phyloP scores from a whole-genome alignment of 2,329 filamentous ascomycete species.

The Penicillium verrucosum region DNA sequence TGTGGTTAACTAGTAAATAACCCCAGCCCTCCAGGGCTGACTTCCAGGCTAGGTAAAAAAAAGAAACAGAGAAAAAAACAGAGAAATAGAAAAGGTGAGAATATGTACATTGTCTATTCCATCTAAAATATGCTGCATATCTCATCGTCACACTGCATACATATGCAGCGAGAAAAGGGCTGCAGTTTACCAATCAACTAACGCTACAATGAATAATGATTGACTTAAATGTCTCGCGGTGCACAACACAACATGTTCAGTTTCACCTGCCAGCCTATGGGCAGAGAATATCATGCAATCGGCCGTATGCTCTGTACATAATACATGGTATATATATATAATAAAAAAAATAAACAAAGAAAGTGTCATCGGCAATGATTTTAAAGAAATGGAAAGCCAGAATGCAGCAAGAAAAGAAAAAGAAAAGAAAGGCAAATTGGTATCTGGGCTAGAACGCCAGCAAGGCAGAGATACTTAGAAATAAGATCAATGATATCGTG shows the following conservation, averaged over 20 bases:
- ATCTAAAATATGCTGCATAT: background rate
- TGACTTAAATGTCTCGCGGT: background rate
- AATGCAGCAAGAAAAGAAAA: constrained; percentile 1
- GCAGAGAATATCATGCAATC: background rate
- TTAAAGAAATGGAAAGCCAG: constrained; percentile 7
- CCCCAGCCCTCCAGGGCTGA: background rate
- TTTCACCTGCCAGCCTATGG: background rate
- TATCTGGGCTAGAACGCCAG: constrained; percentile 28
- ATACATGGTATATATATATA: background rate
- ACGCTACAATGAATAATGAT: background rate
- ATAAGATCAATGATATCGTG: constrained; percentile 12
- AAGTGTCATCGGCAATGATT: background rate
- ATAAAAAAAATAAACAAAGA: background rate
- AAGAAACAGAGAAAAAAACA: background rate
- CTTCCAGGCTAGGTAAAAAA: background rate
- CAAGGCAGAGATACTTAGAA: constrained; percentile 14
- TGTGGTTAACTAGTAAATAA: background rate
- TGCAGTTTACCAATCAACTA: background rate
- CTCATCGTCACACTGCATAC: background rate
- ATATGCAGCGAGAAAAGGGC: background rate
- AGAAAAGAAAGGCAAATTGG: constrained; percentile 22
- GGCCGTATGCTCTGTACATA: background rate
- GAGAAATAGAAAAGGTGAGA: background rate
- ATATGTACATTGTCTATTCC: background rate
- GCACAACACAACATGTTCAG: background rate